phyloP scores from a whole-genome alignment of 768 basidiomycete genomes.

The Baorangia bicolor region DNA sequence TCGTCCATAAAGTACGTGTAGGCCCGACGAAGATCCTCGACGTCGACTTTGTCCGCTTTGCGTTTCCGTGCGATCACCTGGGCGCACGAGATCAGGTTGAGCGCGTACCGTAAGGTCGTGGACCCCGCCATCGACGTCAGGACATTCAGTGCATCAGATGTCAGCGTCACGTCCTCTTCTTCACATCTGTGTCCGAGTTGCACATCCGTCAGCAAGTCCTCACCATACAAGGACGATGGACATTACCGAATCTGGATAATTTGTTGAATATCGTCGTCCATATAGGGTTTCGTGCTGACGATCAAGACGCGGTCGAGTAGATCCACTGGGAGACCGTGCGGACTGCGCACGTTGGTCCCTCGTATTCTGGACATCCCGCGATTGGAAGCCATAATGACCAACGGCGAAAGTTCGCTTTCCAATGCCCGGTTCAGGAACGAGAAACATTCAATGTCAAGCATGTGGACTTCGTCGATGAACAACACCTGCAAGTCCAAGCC shows the following conservation, averaged over 20 bases:
- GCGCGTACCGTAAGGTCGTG: constrained; percentile 90
- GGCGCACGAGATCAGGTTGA: constrained; percentile 93
- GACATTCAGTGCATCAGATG: constrained; percentile 69
- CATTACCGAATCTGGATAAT: constrained; percentile 87
- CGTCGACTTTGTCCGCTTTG: constrained; percentile 76
- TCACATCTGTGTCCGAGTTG: constrained; percentile 55
- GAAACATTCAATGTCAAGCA: constrained; percentile 99
- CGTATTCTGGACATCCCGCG: constrained; percentile 92
- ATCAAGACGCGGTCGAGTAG: constrained; percentile 94
- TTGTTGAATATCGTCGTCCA: constrained; percentile 78
- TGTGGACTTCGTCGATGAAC: constrained; percentile 99
- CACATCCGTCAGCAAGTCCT: not conserved
- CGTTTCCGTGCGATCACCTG: constrained; percentile 83
- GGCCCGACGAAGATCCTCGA: constrained; percentile 79
- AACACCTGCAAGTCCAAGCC: constrained; percentile 58
- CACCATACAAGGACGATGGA: not conserved
- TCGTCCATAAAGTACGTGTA: constrained; percentile 94
- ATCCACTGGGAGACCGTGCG: constrained; percentile 94
- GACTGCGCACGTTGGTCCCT: constrained; percentile 91
- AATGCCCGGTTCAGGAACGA: constrained; percentile 97
- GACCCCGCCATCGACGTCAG: constrained; percentile 85
- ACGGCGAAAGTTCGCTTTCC: constrained; percentile 88
- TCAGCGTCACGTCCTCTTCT: constrained; percentile 92
- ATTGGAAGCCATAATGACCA: constrained; percentile 99
- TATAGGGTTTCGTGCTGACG: constrained; percentile 88